Evolutionary conservation across 768 basidiomycete genomes (phyloP).

Genomic region (Boletus tylopilopsis): DNA sequence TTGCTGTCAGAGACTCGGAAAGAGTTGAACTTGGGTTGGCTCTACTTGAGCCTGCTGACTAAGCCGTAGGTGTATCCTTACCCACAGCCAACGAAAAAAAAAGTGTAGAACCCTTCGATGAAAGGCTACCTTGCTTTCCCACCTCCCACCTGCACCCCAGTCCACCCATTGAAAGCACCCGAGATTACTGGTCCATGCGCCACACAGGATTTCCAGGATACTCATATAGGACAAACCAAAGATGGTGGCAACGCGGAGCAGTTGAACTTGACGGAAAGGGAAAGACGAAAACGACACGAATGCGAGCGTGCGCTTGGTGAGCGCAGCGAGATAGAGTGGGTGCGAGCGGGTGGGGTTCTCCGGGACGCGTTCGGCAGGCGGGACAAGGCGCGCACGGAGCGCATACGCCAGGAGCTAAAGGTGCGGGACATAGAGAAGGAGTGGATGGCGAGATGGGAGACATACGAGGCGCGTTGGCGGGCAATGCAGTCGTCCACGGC

Average conservation of each 20-base stretch:
- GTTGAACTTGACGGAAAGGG: conserved; percentile 9
- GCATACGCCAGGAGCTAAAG: conserved; percentile 44
- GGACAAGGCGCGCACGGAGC: conserved; percentile 48
- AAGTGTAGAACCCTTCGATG: conserved; percentile 6
- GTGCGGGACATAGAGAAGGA: conserved; percentile 40
- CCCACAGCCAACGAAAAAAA: too few relatives aligned
- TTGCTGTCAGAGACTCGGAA: too few relatives aligned
- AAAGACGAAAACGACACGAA: conserved; percentile 19
- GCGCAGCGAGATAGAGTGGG: conserved; percentile 57
- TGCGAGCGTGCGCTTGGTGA: conserved; percentile 41
- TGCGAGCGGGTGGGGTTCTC: conserved; percentile 53
- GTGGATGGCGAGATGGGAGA: conserved; percentile 44
- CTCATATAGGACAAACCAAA: background rate
- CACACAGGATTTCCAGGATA: background rate
- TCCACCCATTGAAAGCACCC: background rate
- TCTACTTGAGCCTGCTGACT: too few relatives aligned
- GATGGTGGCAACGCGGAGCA: background rate
- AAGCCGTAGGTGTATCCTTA: too few relatives aligned
- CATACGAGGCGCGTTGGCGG: conserved; percentile 52
- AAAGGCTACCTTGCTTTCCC: conserved; percentile 26
- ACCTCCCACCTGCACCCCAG: background rate
- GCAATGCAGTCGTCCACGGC: conserved; percentile 30
- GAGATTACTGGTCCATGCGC: background rate
- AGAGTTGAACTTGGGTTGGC: too few relatives aligned
- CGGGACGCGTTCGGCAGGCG: conserved; percentile 47